These are phyloP conservation scores for Zygosaccharomyces pseudorouxii DNA, from an alignment of 805 yeast species.

Conservation along the genomic window DNA sequence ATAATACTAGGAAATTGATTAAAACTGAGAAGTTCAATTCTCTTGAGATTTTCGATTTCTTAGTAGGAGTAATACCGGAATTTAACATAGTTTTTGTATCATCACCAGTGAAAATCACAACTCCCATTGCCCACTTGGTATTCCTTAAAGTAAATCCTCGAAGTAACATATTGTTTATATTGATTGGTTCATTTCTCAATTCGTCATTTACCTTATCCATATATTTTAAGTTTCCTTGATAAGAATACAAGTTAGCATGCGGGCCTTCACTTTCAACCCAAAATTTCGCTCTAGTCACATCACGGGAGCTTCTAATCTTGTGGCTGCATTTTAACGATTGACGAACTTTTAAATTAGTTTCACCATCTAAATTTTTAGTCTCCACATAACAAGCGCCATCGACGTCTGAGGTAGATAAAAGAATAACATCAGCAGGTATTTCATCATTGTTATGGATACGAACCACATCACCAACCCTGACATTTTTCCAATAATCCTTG, in stretches of 20 bases:
- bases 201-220: slow-evolving; percentile 34
- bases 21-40: slow-evolving; percentile 68
- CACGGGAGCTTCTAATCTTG: slow-evolving; percentile 44
- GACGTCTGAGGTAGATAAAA: slow-evolving; percentile 60
- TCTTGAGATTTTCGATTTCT: slow-evolving; percentile 65
- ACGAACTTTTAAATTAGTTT: slow-evolving; percentile 69
- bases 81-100: slow-evolving; percentile 81
- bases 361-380: slow-evolving; percentile 80
- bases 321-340: slow-evolving; percentile 64
- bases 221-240: slow-evolving; percentile 66
- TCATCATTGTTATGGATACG: slow-evolving; percentile 71
- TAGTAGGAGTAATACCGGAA: slow-evolving; percentile 75
- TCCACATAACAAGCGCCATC: slow-evolving; percentile 73
- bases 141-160: slow-evolving; percentile 78
- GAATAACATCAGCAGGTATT: slow-evolving; percentile 68
- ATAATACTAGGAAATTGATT: slow-evolving; percentile 59
- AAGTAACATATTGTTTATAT: slow-evolving; percentile 61
- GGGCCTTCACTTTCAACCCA: slow-evolving; percentile 84
- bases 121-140: slow-evolving; percentile 78
- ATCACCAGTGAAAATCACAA: slow-evolving; percentile 70
- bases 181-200: slow-evolving; percentile 53
- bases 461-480: slow-evolving; percentile 68
- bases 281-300: slow-evolving; percentile 49
- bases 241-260: slow-evolving; percentile 69
- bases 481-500: slow-evolving; percentile 55